A percentile compares a stretch with the other conserved stretches of the same genome.
phyloP scores from a whole-genome alignment of 805 yeast genomes.

The Osmozyma mogii region DNA sequence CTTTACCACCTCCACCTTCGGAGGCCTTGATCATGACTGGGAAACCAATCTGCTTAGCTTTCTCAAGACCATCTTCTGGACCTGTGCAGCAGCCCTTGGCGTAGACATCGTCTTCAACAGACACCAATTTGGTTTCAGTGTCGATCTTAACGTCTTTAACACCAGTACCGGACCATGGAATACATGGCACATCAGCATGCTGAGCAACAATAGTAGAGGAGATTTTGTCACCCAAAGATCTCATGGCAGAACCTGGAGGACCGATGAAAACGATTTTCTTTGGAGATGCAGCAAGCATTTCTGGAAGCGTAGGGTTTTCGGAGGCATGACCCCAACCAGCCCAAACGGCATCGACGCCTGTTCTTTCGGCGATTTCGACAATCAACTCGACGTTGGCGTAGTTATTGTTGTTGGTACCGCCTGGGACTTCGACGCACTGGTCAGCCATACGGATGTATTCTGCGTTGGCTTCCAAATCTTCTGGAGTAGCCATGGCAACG shows the following conservation, averaged over 20 bases:
- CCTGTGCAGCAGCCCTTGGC: slow-evolving; percentile 79
- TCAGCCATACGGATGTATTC: slow-evolving; percentile 99
- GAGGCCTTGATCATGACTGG: slow-evolving; percentile 99
- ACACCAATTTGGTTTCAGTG: slow-evolving; percentile 64
- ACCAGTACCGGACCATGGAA: slow-evolving; percentile 99
- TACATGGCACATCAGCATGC: slow-evolving; percentile 96
- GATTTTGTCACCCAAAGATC: slow-evolving; percentile 98
- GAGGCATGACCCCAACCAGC: slow-evolving; percentile 99
- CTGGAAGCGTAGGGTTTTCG: slow-evolving; percentile 95
- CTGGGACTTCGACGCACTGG: slow-evolving; percentile 96
- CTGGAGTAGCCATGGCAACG: slow-evolving; percentile 99
- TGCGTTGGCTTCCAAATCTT: slow-evolving; percentile 92
- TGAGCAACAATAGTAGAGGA: slow-evolving; percentile 98
- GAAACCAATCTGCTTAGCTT: slow-evolving; percentile 85
- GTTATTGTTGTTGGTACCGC: slow-evolving; percentile 97
- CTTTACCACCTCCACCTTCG: slow-evolving; percentile 99
- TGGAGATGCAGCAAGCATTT: slow-evolving; percentile 86
- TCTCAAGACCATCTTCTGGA: slow-evolving; percentile 82
- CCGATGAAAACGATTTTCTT: slow-evolving; percentile 91
- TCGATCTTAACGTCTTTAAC: slow-evolving; percentile 76
- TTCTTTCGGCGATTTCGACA: slow-evolving; percentile 95
- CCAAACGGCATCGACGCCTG: slow-evolving; percentile 98
- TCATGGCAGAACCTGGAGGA: slow-evolving; percentile 99
- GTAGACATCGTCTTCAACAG: slow-evolving; percentile 79
- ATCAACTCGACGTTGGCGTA: slow-evolving; percentile 96